Conservation (phyloP, 345 rosid species). For the Heritiera littoralis region DNA sequence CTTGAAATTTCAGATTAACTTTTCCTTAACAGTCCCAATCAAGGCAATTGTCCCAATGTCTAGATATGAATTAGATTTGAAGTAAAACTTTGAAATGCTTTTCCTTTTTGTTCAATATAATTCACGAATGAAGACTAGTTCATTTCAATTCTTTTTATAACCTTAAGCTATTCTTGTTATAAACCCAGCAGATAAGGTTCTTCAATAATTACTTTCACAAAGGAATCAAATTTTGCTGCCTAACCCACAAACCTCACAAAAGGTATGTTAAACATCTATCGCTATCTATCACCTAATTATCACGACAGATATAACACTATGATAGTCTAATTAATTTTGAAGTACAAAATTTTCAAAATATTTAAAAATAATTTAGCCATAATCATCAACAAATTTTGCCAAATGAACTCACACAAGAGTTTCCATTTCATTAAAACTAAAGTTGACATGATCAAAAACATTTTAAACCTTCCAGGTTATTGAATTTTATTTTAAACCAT, state of each 20-base stretch:
- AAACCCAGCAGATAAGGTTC: neutral
- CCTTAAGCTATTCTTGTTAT: neutral
- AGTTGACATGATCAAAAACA: neutral
- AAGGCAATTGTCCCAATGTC: neutral
- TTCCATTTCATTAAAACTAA: constrained; percentile 6
- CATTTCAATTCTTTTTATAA: neutral
- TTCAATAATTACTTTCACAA: neutral
- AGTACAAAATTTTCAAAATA: neutral
- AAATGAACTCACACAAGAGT: neutral
- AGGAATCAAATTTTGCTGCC: neutral
- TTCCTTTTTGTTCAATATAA: constrained; percentile 2
- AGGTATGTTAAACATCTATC: neutral
- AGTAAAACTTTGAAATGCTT: neutral
- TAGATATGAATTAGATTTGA: constrained; percentile 1
- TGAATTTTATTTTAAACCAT: neutral
- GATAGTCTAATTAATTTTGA: neutral
- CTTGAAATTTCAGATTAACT: constrained; percentile 9
- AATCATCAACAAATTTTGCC: neutral
- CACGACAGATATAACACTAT: neutral
- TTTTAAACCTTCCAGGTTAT: neutral
- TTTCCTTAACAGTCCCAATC: neutral
- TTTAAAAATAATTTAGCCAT: neutral
- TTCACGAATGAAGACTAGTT: neutral
- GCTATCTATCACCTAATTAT: neutral
- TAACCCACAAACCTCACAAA: neutral